These are phyloP conservation scores for Fonsecaea multimorphosa DNA, from an alignment of 2,329 filamentous ascomycete genomes.

Conservation along the genomic window DNA sequence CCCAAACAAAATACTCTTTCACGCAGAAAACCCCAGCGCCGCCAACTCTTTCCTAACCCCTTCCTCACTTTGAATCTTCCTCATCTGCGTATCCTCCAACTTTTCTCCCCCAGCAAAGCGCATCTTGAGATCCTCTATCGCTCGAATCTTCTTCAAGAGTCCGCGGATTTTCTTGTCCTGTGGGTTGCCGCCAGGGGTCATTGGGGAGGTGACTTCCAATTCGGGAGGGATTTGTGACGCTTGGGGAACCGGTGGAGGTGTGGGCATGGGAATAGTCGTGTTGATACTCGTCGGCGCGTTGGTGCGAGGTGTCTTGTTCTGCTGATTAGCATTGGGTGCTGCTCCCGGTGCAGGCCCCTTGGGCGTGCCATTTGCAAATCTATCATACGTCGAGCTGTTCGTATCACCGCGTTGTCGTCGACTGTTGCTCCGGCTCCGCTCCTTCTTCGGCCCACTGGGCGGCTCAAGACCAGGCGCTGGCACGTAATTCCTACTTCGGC, in stretches of 20 bases:
- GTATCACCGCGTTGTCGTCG: constrained; percentile 41
- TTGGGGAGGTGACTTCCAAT: constrained; percentile 41
- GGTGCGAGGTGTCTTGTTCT: constrained; percentile 21
- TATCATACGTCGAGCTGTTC: constrained; percentile 25
- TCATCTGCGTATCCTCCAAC: constrained; percentile 96
- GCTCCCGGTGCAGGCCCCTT: constrained; percentile 28
- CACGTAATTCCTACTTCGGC: constrained; percentile 51
- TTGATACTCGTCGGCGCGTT: constrained; percentile 42
- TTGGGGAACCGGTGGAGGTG: constrained; percentile 43
- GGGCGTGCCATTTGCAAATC: constrained; percentile 31
- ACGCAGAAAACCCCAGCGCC: constrained; percentile 58
- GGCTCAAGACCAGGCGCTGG: constrained; percentile 35
- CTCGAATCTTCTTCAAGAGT: constrained; percentile 94
- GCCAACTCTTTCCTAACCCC: constrained; percentile 83
- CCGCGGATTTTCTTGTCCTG: constrained; percentile 89
- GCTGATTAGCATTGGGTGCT: constrained; percentile 24
- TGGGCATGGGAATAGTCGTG: constrained; percentile 39
- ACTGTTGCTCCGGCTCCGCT: constrained; percentile 41
- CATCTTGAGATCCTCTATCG: constrained; percentile 98
- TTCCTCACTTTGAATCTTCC: constrained; percentile 93
- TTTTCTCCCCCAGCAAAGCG: constrained; percentile 92
- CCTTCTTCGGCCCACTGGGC: constrained; percentile 35
- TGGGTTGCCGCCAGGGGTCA: constrained; percentile 58
- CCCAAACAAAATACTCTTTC: constrained; percentile 1
- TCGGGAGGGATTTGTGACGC: constrained; percentile 40